Conservation (phyloP, 2,329 filamentous ascomycete genomes). For the Cladosporium velox region DNA sequence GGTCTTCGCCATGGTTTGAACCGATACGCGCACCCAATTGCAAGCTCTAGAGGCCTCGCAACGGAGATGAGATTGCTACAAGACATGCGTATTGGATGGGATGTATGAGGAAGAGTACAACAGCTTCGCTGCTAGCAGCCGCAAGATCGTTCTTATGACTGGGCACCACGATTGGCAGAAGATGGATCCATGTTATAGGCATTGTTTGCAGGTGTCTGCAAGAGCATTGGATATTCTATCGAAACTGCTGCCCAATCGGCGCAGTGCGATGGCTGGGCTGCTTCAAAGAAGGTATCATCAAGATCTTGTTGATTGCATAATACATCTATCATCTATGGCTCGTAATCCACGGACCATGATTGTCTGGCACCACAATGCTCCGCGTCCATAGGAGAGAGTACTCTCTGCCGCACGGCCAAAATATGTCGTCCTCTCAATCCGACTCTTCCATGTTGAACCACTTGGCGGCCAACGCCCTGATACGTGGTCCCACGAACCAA, state of each 20-base stretch:
- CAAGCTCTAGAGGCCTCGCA: neutral
- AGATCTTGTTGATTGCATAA: neutral
- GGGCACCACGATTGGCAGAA: neutral
- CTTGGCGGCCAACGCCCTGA: conserved; percentile 6
- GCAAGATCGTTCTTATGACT: neutral
- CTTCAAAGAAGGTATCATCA: neutral
- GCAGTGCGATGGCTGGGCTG: neutral
- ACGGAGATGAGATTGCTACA: neutral
- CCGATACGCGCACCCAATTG: neutral
- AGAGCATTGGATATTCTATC: neutral
- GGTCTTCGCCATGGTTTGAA: neutral
- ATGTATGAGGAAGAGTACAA: neutral
- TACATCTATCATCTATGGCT: neutral
- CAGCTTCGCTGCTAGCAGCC: neutral
- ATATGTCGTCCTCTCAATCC: neutral
- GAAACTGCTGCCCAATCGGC: neutral
- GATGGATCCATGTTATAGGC: neutral
- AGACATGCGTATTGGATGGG: neutral
- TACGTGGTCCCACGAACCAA: conserved; percentile 9
- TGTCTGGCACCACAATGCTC: neutral
- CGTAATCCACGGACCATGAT: neutral
- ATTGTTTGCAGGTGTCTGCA: neutral
- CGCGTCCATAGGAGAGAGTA: neutral
- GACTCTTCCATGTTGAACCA: conserved; percentile 17
- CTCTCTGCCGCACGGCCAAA: neutral